phyloP scores from a whole-genome alignment of 208 protist genomes.

The Spongospora subterranea region DNA sequence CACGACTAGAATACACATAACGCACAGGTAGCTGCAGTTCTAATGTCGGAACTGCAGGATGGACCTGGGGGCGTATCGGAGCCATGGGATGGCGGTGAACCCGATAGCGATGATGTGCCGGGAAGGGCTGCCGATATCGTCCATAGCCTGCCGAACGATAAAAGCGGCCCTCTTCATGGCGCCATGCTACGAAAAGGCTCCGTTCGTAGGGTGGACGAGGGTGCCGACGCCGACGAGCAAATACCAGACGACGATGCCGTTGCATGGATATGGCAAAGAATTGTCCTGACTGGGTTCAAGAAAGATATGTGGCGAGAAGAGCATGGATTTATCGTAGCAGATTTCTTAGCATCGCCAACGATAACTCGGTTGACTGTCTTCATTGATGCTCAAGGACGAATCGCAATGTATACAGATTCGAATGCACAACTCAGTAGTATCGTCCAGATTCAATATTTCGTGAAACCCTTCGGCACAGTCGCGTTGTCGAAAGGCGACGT shows the following conservation, averaged over 20 bases:
- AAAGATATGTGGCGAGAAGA: constrained; percentile 42
- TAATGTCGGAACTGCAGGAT: too few species aligned
- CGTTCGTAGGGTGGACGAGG: too few species aligned
- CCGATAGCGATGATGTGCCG: too few species aligned
- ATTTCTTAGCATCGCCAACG: constrained; percentile 43
- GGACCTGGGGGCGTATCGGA: too few species aligned
- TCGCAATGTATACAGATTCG: constrained; percentile 36
- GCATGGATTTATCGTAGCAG: constrained; percentile 2
- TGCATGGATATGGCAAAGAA: constrained; percentile 35
- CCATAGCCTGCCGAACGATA: too few species aligned
- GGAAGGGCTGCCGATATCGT: too few species aligned
- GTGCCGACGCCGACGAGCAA: constrained; percentile 34
- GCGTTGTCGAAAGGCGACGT: background rate
- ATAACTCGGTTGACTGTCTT: constrained; percentile 46
- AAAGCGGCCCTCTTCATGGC: too few species aligned
- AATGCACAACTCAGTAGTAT: background rate
- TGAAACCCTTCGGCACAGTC: background rate
- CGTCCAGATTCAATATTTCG: constrained; percentile 51
- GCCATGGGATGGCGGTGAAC: too few species aligned
- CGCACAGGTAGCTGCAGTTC: too few species aligned
- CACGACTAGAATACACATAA: too few species aligned
- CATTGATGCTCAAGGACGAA: background rate
- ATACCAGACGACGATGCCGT: constrained; percentile 54
- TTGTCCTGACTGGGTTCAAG: constrained; percentile 38
- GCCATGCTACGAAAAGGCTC: too few species aligned